Base-by-base conservation (phyloP, 495 filamentous ascomycete species). In the Penicillium chermesinum region DNA sequence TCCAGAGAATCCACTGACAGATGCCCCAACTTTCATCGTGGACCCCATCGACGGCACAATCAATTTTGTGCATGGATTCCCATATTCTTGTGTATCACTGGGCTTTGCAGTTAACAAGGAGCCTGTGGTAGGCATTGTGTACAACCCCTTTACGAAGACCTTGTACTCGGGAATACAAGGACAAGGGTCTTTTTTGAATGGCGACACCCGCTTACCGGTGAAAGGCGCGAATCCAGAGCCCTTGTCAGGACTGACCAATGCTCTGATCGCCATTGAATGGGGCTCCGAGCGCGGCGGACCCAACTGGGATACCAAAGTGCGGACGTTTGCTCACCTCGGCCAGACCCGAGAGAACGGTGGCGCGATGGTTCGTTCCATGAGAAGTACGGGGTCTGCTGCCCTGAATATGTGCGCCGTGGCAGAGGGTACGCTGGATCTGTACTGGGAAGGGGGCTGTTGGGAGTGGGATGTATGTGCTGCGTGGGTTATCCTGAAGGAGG, bases 371-470 rank as follows among this genome's bases (percentile, higher is more conserved):
- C 89, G 93, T 50, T 78, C 79, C 2, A 62, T 96, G 35, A 70
- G 91, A 18, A 82, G 75, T 57, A 56, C 91, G 54, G 91, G 91
- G 1, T 84, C 77, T 38, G 91, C 91, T 9, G 91, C 89, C 21
- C 66, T 96, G 57, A 95, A 95, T 57, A 59, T 94, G 13, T 93
- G 87, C 47, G 77, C 74, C n/a, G 84, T 90, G 35, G 91, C 91
- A 13, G 75, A 79, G 1, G 91, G 91, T 1, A 78, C 81, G 54
- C 52, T 93, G 22, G 91, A 96, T 69, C 44, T 83, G 22, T 96
- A 94, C 55, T 96, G 91, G 91, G 91, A 96, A 59, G 89, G 87
- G 12, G 91, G 91, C 7, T 91, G 87, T 63, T 96, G 88, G 85
- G 88, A 87, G 20, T 96, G 91, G 91, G 91, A 96, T 70, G 89